These are phyloP conservation scores for Phytomonas serpens DNA, from an alignment of 208 protist species.

Conservation along the genomic window DNA sequence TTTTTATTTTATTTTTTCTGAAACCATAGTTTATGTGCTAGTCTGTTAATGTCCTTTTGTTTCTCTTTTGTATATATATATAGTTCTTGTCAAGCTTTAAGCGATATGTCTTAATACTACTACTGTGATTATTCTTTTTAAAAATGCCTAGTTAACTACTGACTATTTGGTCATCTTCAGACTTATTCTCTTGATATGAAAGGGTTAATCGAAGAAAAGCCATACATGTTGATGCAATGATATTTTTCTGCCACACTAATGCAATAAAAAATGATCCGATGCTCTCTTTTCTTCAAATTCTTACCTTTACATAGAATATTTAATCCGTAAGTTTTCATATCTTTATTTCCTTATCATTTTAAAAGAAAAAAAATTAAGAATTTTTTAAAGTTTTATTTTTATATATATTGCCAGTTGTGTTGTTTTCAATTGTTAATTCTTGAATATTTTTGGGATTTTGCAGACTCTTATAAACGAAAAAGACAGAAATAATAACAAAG, in stretches of 20 bases:
- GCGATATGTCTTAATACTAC: not conserved
- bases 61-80: conserved; percentile 2
- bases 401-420: not conserved
- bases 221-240: not conserved
- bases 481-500: conserved; percentile 4
- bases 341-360: not conserved
- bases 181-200: conserved; percentile 2
- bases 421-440: conserved; percentile 5
- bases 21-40: conserved; percentile 11
- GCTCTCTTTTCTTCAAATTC: not conserved
- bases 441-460: conserved; percentile 11
- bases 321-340: not conserved
- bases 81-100: not conserved
- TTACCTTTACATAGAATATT: conserved; percentile 5
- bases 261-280: not conserved
- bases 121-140: not conserved
- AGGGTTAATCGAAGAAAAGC: not conserved
- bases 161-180: not conserved
- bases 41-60: conserved; percentile 9
- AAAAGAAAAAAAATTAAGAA: not conserved
- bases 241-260: not conserved
- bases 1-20: conserved; percentile 16
- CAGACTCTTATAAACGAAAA: conserved; percentile 7
- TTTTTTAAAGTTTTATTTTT: conserved; percentile 10
- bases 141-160: not conserved